A percentile compares a stretch with the other conserved stretches of the same genome.
phyloP scores from a whole-genome alignment of 75 land plant species.

The Cryptomeria japonica region DNA sequence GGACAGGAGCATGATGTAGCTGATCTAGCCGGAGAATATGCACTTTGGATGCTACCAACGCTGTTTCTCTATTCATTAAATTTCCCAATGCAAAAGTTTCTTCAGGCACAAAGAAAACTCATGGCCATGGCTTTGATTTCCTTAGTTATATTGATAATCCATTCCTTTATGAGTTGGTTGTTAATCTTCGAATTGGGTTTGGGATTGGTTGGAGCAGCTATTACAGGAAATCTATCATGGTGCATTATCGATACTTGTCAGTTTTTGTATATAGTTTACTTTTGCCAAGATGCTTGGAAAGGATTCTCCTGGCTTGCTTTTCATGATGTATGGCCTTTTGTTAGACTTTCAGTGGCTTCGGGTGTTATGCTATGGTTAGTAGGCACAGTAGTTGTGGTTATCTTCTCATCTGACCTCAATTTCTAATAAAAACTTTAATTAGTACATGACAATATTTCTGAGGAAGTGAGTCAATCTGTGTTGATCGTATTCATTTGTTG shows the following conservation, averaged over 20 bases:
- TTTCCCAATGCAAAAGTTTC: conserved; percentile 77
- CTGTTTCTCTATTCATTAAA: conserved; percentile 58
- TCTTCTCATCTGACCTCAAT: neutral
- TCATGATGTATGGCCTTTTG: no score
- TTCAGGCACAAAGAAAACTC: conserved; percentile 71
- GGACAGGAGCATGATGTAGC: conserved; percentile 58
- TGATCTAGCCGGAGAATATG: conserved; percentile 40
- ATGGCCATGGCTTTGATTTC: conserved; percentile 37
- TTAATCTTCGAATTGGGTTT: conserved; percentile 22
- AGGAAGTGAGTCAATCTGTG: neutral
- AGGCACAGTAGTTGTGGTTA: neutral
- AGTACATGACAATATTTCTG: conserved; percentile 6
- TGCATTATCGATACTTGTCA: no score
- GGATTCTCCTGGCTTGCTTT: no score
- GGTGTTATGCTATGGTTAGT: conserved; percentile 65
- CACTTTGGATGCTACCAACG: conserved; percentile 27
- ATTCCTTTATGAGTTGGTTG: neutral
- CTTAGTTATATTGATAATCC: neutral
- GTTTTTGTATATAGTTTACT: no score
- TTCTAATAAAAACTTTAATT: conserved; percentile 14
- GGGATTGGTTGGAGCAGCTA: no score
- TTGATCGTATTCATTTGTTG: neutral
- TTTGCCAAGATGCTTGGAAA: no score
- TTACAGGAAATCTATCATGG: no score
- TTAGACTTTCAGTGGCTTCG: no score